Conservation (phyloP, 495 filamentous ascomycete species). For the Penicillium simplicissimum region DNA sequence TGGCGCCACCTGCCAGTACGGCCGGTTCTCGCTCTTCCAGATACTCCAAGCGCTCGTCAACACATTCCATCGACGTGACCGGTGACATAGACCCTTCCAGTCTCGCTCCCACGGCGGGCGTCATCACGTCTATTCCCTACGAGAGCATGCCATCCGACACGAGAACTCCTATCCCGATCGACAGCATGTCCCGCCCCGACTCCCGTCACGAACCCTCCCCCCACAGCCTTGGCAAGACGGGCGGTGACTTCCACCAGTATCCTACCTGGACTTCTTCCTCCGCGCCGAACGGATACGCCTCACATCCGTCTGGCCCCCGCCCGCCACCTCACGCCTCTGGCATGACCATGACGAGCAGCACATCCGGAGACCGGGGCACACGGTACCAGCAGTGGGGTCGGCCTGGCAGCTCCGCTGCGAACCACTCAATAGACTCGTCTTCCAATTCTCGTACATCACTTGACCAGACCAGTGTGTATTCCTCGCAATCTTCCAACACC, state of each 20-base stretch:
- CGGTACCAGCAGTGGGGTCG: constrained; percentile 75
- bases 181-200: constrained; percentile 73
- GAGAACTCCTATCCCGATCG: constrained; percentile 70
- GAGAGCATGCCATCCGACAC: constrained; percentile 68
- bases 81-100: constrained; percentile 50
- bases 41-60: constrained; percentile 77
- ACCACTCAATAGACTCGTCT: constrained; percentile 67
- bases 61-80: constrained; percentile 65
- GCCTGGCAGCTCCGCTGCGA: constrained; percentile 54
- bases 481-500: constrained; percentile 58
- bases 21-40: constrained; percentile 72
- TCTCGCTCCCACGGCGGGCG: constrained; percentile 75
- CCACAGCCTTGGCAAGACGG: constrained; percentile 76
- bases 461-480: constrained; percentile 67
- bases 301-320: constrained; percentile 66
- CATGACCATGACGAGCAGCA: constrained; percentile 63
- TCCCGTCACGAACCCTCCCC: constrained; percentile 72
- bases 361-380: constrained; percentile 64
- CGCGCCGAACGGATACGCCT: constrained; percentile 45
- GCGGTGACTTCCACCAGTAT: constrained; percentile 87
- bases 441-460: constrained; percentile 70
- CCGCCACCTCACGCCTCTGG: constrained; percentile 66
- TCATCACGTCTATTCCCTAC: constrained; percentile 89
- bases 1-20: constrained; percentile 52
- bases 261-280: constrained; percentile 64